Base-by-base conservation (phyloP, 805 yeast species). In the Metschnikowia peoriensis region DNA sequence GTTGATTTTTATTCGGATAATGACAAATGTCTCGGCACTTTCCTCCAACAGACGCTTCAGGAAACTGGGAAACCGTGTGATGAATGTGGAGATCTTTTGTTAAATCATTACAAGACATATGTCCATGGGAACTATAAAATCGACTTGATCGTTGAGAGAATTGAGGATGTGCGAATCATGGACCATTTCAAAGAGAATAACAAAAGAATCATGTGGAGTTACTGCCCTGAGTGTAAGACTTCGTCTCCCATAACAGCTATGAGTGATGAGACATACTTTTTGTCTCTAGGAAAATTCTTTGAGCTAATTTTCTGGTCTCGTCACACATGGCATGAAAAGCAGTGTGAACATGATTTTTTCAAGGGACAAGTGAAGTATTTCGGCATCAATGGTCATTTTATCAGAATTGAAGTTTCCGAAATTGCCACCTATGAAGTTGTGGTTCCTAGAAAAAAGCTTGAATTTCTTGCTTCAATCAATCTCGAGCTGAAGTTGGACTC, bases 1-100 rank as follows among this genome's bases (percentile, higher is more conserved):
- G 85, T 92, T 46, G 97, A 92, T 55, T 96, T 79, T 63, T 94
- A 93, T 65, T 84, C 96, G 74, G 97, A 90, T 46, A 88, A 86
- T 52, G 99, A 96, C 66, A 86, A 88, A 64, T 85, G 96, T 9
- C 69, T 96, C 41, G 99, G 99, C 0, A 89, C 88, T 61, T 90
- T 85, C 59, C 82, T 94, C 41, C 97, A 96, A 62, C 88, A 86
- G 50, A 76, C 85, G 38, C 85, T 90, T 52, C 72, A 80, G 6
- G 85, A 88, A n/a, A 84, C 89, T 0, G 71, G 77, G 27, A 81
- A 77, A 48, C 69, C 74, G 0, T 94, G 99, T 65, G 77, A 84
- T 0, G 97, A 90, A 54, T 94, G 98, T 70, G 90, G 88, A 0
- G 83, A 86, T 16, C 63, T 78, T 0, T 66, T 87, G 55, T 68